phyloP scores from a whole-genome alignment of 2,329 filamentous ascomycete genomes.

The Colletotrichum phormii region DNA sequence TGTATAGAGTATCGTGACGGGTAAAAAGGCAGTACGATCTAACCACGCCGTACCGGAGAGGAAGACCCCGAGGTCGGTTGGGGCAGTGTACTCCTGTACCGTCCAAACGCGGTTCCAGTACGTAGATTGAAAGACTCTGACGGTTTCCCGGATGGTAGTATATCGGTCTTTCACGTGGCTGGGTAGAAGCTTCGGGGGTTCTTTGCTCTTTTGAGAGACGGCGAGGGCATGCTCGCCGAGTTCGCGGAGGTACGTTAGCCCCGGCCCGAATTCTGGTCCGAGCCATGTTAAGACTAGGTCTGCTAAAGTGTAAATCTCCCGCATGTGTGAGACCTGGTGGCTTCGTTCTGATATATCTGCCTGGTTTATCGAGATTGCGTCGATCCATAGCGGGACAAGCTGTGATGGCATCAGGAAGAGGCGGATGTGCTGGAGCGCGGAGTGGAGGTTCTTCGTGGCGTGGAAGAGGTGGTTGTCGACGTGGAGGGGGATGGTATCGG shows the following conservation, averaged over 20 bases:
- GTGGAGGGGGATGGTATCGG: background rate
- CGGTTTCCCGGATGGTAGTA: background rate
- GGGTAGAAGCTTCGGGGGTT: background rate
- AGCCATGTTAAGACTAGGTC: slow-evolving; percentile 38
- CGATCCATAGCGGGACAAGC: slow-evolving; percentile 37
- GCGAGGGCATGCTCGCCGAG: background rate
- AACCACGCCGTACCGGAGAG: background rate
- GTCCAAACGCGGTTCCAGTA: background rate
- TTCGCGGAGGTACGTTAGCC: background rate
- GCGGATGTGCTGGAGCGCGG: slow-evolving; percentile 28
- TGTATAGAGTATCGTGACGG: background rate
- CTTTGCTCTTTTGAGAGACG: background rate
- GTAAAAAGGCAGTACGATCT: background rate
- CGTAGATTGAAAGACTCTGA: background rate
- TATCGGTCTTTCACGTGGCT: background rate
- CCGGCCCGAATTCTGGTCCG: background rate
- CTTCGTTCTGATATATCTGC: slow-evolving; percentile 37
- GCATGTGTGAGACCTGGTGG: slow-evolving; percentile 38
- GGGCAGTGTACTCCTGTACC: background rate
- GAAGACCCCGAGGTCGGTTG: background rate
- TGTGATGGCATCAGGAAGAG: background rate
- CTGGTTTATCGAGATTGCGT: slow-evolving; percentile 41
- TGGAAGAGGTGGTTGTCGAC: slow-evolving; percentile 22
- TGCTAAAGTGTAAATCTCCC: slow-evolving; percentile 34
- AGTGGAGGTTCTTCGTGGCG: slow-evolving; percentile 3